Evolutionary conservation across 2,329 filamentous ascomycete genomes (phyloP), one percentile per base, ranked within the genome.

Genomic region (Ophioceras dolichostomum): DNA sequence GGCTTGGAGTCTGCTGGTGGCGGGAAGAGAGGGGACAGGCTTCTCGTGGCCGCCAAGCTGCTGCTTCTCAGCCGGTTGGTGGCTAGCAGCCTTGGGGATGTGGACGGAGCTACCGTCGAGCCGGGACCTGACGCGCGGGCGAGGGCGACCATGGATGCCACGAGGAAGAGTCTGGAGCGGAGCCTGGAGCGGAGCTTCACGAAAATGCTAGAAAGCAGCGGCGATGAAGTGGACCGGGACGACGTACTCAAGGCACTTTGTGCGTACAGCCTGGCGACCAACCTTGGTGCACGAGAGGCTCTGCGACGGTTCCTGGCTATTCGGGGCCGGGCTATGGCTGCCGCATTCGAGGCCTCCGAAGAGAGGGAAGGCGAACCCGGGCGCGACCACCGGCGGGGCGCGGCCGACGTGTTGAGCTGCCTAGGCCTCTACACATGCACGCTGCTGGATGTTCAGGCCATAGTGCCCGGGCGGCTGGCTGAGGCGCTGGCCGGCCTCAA

Each of bases 241-340:
- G 65, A 72, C 17, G 67, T 91, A 13, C 63, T 89, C 10, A 79
- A 85, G 47, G 77, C 80, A 1, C 67, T 95, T 46, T 83, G 79
- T 39, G 87, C 88, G 0, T 88, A 87, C 54, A 87, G 85, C 43
- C 65, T 96, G 36, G 76, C 79, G 2, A 87, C 82, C 3, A 93
- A 76, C 49, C 86, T 82, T 1, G 83, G 86, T 0, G 77, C 84
- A 0, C 77, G 73, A 40, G 87, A 94, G 52, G 81, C 85, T 1
- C 58, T 95, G 37, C 67, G 75, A 7, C 79, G 91, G 57, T 89
- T 95, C 48, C 68, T 93, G 35, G 70, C 77, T 36, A 71, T 87
- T 7, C 70, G 89, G 32, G 70, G 73, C 29, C 73, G 82, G 40
- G 77, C 78, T 21, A 77, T 94, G 49, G 65, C 70, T 0, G 59